Evolutionary conservation across 768 basidiomycete species (phyloP).

Genomic region (Boletus huronensis): DNA sequence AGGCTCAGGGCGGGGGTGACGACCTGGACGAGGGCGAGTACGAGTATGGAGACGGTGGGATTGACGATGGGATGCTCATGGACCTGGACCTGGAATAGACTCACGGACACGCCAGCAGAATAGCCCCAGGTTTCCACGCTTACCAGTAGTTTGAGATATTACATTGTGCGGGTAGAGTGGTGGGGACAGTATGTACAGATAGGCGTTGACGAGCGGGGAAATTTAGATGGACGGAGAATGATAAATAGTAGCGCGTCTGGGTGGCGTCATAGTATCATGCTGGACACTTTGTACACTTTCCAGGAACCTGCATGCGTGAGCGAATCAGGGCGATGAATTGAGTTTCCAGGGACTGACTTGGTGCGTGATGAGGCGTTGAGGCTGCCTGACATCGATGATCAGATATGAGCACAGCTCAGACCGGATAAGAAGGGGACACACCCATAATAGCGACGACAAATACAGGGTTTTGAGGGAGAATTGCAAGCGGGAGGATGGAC

Average conservation of each 20-base stretch:
- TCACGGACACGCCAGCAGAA: neutral
- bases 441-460: conserved; percentile 58
- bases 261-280: neutral
- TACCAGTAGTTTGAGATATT: conserved; percentile 9
- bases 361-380: conserved; percentile 45
- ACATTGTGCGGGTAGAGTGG: conserved; percentile 11
- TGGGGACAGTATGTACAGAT: conserved; percentile 14
- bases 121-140: neutral
- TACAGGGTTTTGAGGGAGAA: conserved; percentile 33
- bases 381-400: conserved; percentile 42
- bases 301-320: conserved; percentile 31
- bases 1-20: conserved; percentile 23
- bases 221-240: no score
- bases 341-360: conserved; percentile 37
- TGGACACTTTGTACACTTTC: conserved; percentile 39
- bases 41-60: conserved; percentile 64
- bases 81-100: conserved; percentile 44
- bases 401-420: neutral
- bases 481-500: conserved; percentile 49
- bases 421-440: conserved; percentile 21
- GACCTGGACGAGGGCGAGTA: conserved; percentile 56
- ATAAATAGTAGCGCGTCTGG: neutral
- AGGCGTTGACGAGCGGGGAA: no score
- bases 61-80: conserved; percentile 59
- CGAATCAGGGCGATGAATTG: conserved; percentile 14